Evolutionary conservation across 768 basidiomycete genomes (phyloP), one percentile per base, ranked within the genome.

Genomic region (Kwoniella newhampshirensis): DNA sequence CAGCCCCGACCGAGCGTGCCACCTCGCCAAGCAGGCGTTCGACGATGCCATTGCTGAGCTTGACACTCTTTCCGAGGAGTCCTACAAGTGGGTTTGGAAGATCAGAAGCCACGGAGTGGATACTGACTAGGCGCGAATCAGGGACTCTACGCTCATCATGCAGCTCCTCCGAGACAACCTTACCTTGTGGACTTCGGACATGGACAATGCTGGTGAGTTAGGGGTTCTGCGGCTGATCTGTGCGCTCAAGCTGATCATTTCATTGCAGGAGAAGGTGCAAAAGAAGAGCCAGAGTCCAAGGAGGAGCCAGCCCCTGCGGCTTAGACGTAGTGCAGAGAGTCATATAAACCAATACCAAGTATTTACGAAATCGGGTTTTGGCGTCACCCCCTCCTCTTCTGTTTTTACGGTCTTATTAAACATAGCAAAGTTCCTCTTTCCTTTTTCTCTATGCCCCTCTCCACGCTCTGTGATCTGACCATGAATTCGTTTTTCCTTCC

Each of bases 31-130:
- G 82, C 91, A 96, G 79, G 93, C 94, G 7, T 98, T 98, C 79
- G 93, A 97, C 64, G 93, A 97, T 78, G 94, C 94, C 43, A 97
- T 98, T 77, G 92, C 93, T 67, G 93, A 98, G 81, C 90, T 97
- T 73, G 93, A 98, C 82, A 97, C 93, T 21, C 85, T 98, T 53
- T 92, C 89, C 71, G 94, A 97, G 81, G 93, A 97, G 83, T 88
- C 87, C 79, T 97, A 98, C 88, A 96, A 97, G 82, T 75, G 68
- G 60, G 74, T 63, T 27, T 30, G 18, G n/a, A 12, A 30, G 7
- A 32, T 35, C 25, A 12, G 45, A 5, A 25, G 15, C 20, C 45
- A 36, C 9, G 1, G 28, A 36, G n/a, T 32, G 18, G 13, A 48
- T 32, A 36, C 30, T 50, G 6, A 30, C 41, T 39, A 9, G 5